Percentiles rank a stretch among this genome's conserved stretches.
phyloP scores from a whole-genome alignment of 495 filamentous ascomycete species.

The Penicillium crystallinum region DNA sequence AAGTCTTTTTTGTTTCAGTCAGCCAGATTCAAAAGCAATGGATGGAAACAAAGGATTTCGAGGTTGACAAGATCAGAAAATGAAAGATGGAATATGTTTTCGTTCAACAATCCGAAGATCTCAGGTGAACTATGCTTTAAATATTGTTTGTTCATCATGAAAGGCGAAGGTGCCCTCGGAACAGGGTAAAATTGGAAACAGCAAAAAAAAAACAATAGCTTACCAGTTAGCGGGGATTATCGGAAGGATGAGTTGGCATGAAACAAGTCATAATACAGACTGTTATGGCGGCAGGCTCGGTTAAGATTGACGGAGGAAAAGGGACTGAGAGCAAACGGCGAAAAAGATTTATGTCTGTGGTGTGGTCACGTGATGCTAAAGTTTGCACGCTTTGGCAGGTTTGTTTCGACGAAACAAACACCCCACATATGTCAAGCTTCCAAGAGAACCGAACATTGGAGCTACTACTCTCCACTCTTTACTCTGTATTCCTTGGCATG shows the following conservation, averaged over 20 bases:
- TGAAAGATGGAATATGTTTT: slow-evolving; percentile 47
- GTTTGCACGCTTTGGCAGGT: background rate
- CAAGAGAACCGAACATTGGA: background rate
- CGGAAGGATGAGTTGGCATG: slow-evolving; percentile 5
- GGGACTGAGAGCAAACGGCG: background rate
- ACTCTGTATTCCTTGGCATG: background rate
- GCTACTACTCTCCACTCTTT: background rate
- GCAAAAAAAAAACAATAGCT: background rate
- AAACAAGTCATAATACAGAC: background rate
- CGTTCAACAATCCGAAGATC: slow-evolving; percentile 46
- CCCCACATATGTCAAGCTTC: background rate
- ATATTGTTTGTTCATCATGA: slow-evolving; percentile 43
- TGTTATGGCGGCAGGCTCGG: background rate
- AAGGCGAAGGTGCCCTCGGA: background rate
- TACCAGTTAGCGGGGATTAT: slow-evolving; percentile 9
- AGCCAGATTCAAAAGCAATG: slow-evolving; percentile 9
- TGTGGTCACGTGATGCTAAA: background rate
- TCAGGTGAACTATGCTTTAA: slow-evolving; percentile 51
- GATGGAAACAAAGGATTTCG: slow-evolving; percentile 5
- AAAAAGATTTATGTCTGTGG: background rate
- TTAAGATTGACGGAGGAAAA: slow-evolving; percentile 6
- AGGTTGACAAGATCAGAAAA: slow-evolving; percentile 30
- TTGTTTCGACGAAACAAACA: background rate
- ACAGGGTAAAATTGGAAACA: slow-evolving; percentile 6
- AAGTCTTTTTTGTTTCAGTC: slow-evolving; percentile 2